phyloP scores from a whole-genome alignment of 2,329 filamentous ascomycete species.

The Zasmidium citrigriseum region DNA sequence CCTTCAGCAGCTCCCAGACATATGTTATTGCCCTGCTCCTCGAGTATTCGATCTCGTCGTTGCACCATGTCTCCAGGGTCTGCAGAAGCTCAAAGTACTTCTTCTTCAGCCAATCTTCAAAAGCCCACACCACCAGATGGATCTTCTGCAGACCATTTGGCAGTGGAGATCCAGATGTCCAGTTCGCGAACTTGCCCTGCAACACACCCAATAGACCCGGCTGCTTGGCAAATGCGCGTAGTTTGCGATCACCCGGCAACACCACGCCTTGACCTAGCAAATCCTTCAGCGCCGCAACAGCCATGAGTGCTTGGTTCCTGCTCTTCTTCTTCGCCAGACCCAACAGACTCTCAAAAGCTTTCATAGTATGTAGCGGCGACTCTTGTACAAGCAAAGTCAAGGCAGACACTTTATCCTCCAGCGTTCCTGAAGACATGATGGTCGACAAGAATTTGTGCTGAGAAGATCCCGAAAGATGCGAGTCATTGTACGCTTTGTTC shows the following conservation, averaged over 20 bases:
- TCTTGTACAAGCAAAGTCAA: slow-evolving; percentile 93
- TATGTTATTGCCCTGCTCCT: slow-evolving; percentile 86
- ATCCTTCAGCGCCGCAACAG: slow-evolving; percentile 92
- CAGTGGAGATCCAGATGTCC: slow-evolving; percentile 69
- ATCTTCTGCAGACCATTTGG: slow-evolving; percentile 72
- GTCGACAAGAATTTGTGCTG: slow-evolving; percentile 95
- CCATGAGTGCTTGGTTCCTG: slow-evolving; percentile 86
- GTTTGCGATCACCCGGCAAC: slow-evolving; percentile 77
- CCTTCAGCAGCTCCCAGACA: slow-evolving; percentile 85
- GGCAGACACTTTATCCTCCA: slow-evolving; percentile 95
- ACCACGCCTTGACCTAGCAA: slow-evolving; percentile 86
- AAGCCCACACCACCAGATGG: slow-evolving; percentile 86
- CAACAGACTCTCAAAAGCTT: slow-evolving; percentile 83
- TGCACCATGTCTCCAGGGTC: slow-evolving; percentile 87
- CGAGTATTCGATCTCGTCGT: slow-evolving; percentile 93
- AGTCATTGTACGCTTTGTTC: slow-evolving; percentile 70
- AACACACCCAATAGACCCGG: slow-evolving; percentile 72
- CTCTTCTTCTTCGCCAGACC: slow-evolving; percentile 88
- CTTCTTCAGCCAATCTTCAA: slow-evolving; percentile 92
- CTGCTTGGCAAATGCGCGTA: slow-evolving; percentile 78
- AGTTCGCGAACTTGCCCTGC: slow-evolving; percentile 62
- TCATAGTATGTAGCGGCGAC: slow-evolving; percentile 88
- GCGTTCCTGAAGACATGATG: slow-evolving; percentile 93
- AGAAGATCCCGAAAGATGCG: slow-evolving; percentile 73
- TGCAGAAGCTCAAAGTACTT: slow-evolving; percentile 93